Evolutionary conservation across 1,284 basidiomycete species (phyloP), one percentile per base, ranked within the genome.

Genomic region (Tylopilus sp.): DNA sequence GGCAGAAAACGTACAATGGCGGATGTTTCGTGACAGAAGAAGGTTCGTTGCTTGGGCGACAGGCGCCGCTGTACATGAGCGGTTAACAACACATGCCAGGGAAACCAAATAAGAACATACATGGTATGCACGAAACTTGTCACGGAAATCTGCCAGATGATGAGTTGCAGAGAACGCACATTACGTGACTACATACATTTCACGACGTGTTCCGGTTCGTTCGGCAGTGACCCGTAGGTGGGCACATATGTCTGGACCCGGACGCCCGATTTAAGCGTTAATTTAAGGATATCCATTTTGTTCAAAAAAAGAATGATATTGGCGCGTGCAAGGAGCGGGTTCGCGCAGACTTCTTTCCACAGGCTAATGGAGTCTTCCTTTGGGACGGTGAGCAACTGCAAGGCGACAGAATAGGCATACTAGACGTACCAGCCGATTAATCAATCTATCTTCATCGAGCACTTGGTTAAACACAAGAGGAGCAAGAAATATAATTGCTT

Each of bases 231-330:
- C 4, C 83, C 85, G 66, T 88, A 93, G 33, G 86, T 88, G 0
- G 89, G 85, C 6, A 93, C 89, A 62, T 84, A 92, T 62, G 84
- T 83, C 63, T 81, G 81, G 15, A 93, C 89, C 24, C 77, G 74
- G 29, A 91, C 83, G 16, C 90, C 91, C 6, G 88, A 78, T 3
- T 80, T 81, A 57, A 93, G 81, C 18, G 88, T 91, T 22, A 84
- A 80, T 55, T 81, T 74, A 18, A 92, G 77, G 53, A 92, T 86
- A 67, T 92, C 89, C 80, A 84, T 89, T 84, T 92, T 92, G 70
- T 92, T 92, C 64, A 91, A 81, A 74, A 92, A 90, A 5, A 92
- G 79, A 24, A 91, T 87, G 51, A 92, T 80, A 57, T 85, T 86
- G 15, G 88, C 84, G 55, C 84, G 82, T 4, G 82, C 80, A 1